Evolutionary conservation across 139 green algal species (phyloP).

Genomic region (Volvox africanus): DNA sequence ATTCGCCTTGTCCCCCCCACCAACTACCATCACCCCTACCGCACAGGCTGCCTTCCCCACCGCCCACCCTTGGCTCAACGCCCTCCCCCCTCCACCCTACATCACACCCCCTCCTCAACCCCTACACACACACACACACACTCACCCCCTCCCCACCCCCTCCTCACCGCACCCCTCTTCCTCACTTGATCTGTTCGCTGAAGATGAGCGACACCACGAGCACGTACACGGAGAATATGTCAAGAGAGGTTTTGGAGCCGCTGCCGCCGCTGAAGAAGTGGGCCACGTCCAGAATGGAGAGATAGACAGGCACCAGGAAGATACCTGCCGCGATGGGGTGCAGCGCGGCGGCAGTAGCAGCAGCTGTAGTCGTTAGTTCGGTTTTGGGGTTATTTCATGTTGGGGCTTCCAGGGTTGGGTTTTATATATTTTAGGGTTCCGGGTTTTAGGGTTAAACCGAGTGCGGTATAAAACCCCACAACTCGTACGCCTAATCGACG

Average conservation of each 20-base stretch:
- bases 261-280: not conserved
- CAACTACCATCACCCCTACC: not conserved
- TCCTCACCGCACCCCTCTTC: no score
- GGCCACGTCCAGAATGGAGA: constrained; percentile 43
- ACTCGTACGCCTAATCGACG: no score
- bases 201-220: constrained; percentile 40
- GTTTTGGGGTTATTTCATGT: no score
- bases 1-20: not conserved
- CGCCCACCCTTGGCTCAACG: no score
- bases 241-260: constrained; percentile 39
- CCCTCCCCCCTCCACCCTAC: not conserved
- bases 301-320: constrained; percentile 43
- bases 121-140: no score
- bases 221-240: constrained; percentile 50
- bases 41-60: no score
- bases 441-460: no score
- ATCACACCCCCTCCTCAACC: not conserved
- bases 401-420: no score
- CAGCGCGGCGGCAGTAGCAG: no score
- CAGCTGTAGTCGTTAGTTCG: no score
- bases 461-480: no score
- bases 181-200: constrained; percentile 35
- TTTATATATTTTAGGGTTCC: no score
- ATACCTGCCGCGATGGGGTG: not conserved
- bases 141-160: not conserved